phyloP scores from a whole-genome alignment of 768 basidiomycete species.

The Suillus subluteus region DNA sequence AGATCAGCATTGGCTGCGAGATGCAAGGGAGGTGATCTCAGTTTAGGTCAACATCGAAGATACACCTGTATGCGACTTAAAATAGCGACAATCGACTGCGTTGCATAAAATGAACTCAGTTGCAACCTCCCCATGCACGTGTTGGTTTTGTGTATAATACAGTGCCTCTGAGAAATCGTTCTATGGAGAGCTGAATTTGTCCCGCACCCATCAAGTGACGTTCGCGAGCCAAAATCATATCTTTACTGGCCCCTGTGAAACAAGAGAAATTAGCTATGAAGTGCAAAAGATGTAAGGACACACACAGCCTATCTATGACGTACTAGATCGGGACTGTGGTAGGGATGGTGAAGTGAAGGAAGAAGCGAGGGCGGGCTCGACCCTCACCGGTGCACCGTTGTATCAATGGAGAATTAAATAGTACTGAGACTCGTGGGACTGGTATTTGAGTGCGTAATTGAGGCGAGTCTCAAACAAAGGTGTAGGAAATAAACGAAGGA shows the following conservation, averaged over 20 bases:
- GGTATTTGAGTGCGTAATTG: background rate
- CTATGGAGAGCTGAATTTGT: background rate
- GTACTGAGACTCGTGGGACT: background rate
- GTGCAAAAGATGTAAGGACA: background rate
- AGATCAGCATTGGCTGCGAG: background rate
- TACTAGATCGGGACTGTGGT: background rate
- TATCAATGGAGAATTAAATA: background rate
- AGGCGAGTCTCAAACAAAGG: background rate
- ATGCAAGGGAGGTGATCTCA: background rate
- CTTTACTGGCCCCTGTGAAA: background rate
- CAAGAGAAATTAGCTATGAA: background rate
- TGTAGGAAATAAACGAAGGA: background rate
- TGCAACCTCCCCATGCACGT: background rate
- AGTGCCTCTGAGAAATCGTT: background rate
- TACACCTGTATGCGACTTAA: too few relatives aligned
- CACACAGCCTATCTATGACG: background rate
- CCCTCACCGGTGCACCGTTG: background rate
- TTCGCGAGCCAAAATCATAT: background rate
- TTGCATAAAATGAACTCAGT: background rate
- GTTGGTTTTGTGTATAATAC: background rate
- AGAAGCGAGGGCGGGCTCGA: background rate
- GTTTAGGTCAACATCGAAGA: background rate
- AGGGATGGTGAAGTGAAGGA: background rate
- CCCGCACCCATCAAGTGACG: background rate
- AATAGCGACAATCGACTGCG: background rate